Percentiles rank a stretch among this genome's conserved stretches.
Evolutionary conservation across 768 basidiomycete species (phyloP).

Genomic region (Phlebiopsis flavidoalba): DNA sequence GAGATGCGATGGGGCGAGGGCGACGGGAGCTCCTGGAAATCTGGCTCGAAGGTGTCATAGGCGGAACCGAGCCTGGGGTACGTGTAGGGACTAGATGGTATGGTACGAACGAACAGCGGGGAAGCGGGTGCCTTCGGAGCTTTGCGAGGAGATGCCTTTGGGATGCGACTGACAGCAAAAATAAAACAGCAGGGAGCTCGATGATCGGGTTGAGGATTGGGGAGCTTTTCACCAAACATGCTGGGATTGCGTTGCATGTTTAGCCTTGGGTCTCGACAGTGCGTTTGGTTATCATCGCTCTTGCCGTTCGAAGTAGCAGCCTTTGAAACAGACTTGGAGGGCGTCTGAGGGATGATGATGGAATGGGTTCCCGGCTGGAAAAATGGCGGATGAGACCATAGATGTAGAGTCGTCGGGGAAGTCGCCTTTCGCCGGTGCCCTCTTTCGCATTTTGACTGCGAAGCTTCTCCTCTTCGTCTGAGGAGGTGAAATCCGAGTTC

Average conservation of each 20-base stretch:
- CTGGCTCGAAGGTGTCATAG: conserved; percentile 16
- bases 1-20: conserved; percentile 32
- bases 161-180: conserved; percentile 7
- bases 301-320: conserved; percentile 4
- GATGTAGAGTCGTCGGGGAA: conserved; percentile 25
- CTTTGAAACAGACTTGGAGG: conserved; percentile 17
- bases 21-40: conserved; percentile 43
- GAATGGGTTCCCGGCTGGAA: conserved; percentile 7
- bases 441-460: conserved; percentile 60
- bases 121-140: not conserved
- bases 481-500: conserved; percentile 36
- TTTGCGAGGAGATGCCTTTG: not conserved
- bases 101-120: not conserved
- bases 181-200: conserved; percentile 18
- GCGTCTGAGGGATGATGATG: conserved; percentile 17
- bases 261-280: conserved; percentile 31
- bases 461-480: conserved; percentile 72
- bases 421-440: conserved; percentile 40
- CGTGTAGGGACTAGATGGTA: conserved; percentile 12
- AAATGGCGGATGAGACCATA: conserved; percentile 13
- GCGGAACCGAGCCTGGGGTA: conserved; percentile 6
- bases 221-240: conserved; percentile 64
- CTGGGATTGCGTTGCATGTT: conserved; percentile 55
- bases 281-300: conserved; percentile 9
- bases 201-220: conserved; percentile 30